phyloP scores from a whole-genome alignment of 345 rosid species.

The Syzygium oleosum region DNA sequence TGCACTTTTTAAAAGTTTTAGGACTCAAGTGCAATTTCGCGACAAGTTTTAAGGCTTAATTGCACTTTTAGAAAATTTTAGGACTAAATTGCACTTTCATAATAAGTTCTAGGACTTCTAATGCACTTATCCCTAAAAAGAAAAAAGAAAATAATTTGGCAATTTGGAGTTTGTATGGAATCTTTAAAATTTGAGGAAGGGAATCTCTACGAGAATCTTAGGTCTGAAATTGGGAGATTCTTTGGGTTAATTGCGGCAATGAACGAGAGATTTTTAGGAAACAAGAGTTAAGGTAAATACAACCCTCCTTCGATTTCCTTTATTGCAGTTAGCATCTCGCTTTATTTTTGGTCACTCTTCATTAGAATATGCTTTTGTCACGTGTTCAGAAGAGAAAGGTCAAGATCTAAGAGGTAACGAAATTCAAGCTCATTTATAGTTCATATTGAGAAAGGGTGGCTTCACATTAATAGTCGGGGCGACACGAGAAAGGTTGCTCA shows the following conservation, averaged over 20 bases:
- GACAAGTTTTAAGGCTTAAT: too few species aligned
- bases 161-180: not conserved
- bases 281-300: not conserved
- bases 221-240: not conserved
- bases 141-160: not conserved
- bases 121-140: too few species aligned
- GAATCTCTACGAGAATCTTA: not conserved
- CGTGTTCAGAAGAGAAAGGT: not conserved
- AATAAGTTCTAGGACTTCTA: too few species aligned
- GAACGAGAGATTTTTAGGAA: not conserved
- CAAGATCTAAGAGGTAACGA: not conserved
- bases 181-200: not conserved
- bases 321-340: not conserved
- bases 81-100: too few species aligned
- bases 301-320: not conserved
- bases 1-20: too few species aligned
- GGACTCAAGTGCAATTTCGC: too few species aligned
- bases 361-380: not conserved
- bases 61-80: too few species aligned
- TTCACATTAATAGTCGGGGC: not conserved
- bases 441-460: not conserved
- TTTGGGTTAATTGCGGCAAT: not conserved
- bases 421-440: not conserved
- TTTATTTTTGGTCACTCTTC: not conserved
- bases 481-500: not conserved